Evolutionary conservation across 2,329 filamentous ascomycete species (phyloP), one percentile per base, ranked within the genome.

Genomic region (Hypoxylon sp.): DNA sequence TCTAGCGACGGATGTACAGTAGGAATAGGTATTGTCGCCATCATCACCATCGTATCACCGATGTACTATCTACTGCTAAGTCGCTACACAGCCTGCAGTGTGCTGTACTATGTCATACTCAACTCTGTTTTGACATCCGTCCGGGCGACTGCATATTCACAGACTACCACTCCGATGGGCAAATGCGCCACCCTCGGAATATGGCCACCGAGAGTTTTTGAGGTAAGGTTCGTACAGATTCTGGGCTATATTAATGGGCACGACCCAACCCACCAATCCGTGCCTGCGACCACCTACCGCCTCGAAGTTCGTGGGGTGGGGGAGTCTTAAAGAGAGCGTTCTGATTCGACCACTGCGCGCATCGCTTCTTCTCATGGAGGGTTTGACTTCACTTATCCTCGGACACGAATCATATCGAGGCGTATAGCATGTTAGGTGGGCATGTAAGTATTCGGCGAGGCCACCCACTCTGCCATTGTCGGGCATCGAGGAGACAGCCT

Each of bases 121-220:
- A 60, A 60, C 60, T 52, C 46, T 53, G 24, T 33, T 55, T 22
- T 30, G 6, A 16, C 42, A 32, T 36, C 24, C 22, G 33, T 49
- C 24, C 24, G 44, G 48, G 53, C 30, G 42, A 53, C 32, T 44
- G 33, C 54, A 55, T 58, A 52, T 52, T 53, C 14, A 42, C 42
- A 36, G 28, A n/a, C 33, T 60, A 61, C 59, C 56, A 30, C 28
- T 48, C 45, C 32, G 61, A 61, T 64, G 53, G 61, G 61, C 61
- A 45, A 55, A 55, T 61, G 53, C 40, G 54, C 61, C 65, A 59
- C 53, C 58, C 50, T 61, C 65, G 65, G 65, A 67, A 59, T 67
- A 48, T 61, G 30, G 57, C 40, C 56, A 67, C 65, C 65, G 65
- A 65, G 46, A 24, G 46, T 40, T 48, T 56, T 57, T 32, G 40